A percentile compares a stretch with the other conserved stretches of the same genome.
Evolutionary conservation across 2,329 filamentous ascomycete species (phyloP).

Genomic region (Cladophialophora yegresii): DNA sequence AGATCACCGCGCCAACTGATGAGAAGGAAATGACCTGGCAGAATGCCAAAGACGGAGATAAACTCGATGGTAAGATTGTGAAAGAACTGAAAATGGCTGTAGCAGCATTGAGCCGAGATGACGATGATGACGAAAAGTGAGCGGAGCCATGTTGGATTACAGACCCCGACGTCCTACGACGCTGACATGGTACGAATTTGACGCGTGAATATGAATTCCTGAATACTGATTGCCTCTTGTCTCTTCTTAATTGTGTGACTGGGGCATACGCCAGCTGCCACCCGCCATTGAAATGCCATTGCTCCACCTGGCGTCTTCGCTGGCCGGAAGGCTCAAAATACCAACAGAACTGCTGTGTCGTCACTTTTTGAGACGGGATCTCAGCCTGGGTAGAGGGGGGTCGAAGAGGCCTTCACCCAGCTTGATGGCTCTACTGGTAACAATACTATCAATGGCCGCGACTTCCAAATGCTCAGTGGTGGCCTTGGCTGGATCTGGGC

Average conservation of each 20-base stretch:
- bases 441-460: too few species aligned
- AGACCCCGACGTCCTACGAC: not conserved
- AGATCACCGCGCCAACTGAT: constrained; percentile 71
- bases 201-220: not conserved
- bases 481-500: too few species aligned
- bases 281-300: not conserved
- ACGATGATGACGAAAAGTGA: constrained; percentile 36
- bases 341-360: not conserved
- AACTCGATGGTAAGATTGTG: constrained; percentile 75
- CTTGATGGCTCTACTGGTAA: not conserved
- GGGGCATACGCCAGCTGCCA: not conserved
- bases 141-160: constrained; percentile 3
- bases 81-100: constrained; percentile 63
- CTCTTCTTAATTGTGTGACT: not conserved
- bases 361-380: not conserved
- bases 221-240: not conserved
- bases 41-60: constrained; percentile 51
- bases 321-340: not conserved
- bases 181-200: not conserved
- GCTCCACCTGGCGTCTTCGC: not conserved
- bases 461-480: too few species aligned
- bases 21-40: constrained; percentile 69
- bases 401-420: not conserved
- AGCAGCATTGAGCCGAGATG: constrained; percentile 46
- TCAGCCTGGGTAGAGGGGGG: not conserved